phyloP scores from a whole-genome alignment of 192 early-diverging fungal genomes.

The Powellomyces hirtus region DNA sequence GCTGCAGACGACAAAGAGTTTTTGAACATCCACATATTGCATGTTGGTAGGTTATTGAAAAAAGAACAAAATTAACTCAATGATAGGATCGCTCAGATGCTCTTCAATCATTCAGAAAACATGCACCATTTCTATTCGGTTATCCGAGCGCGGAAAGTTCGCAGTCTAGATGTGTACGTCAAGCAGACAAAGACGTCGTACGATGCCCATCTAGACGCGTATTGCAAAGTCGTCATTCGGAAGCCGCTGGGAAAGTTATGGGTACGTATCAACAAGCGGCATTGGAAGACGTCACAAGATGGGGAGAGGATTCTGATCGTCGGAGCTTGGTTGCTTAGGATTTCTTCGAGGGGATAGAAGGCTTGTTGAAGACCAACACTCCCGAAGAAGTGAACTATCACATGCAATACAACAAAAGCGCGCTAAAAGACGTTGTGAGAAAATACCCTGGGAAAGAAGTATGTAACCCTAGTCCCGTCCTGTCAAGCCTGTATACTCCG shows the following conservation, averaged over 20 bases:
- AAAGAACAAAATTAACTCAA: too few relatives aligned
- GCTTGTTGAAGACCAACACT: slow-evolving; percentile 69
- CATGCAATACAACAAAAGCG: slow-evolving; percentile 77
- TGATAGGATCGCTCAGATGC: too few relatives aligned
- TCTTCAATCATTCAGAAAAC: slow-evolving; percentile 70
- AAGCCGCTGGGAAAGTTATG: slow-evolving; percentile 83
- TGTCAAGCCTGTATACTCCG: background rate
- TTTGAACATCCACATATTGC: slow-evolving; percentile 83
- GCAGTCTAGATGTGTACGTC: slow-evolving; percentile 70
- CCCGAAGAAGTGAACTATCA: slow-evolving; percentile 81
- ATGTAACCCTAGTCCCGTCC: too few relatives aligned
- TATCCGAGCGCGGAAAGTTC: slow-evolving; percentile 70
- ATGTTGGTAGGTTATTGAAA: slow-evolving; percentile 61
- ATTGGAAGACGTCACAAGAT: too few relatives aligned
- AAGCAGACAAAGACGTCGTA: slow-evolving; percentile 83
- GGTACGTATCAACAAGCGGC: slow-evolving; percentile 55
- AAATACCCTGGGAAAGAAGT: slow-evolving; percentile 84
- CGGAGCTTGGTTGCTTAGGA: slow-evolving; percentile 66
- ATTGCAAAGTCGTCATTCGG: slow-evolving; percentile 83
- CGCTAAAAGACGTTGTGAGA: slow-evolving; percentile 79
- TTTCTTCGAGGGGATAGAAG: slow-evolving; percentile 97
- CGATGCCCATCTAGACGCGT: slow-evolving; percentile 77
- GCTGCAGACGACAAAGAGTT: slow-evolving; percentile 77
- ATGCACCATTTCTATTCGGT: slow-evolving; percentile 91
- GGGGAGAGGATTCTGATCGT: too few relatives aligned